Percentiles rank a stretch among this genome's conserved stretches.
Evolutionary conservation across 1,284 basidiomycete species (phyloP).

Genomic region (Fomitopsis palustris): DNA sequence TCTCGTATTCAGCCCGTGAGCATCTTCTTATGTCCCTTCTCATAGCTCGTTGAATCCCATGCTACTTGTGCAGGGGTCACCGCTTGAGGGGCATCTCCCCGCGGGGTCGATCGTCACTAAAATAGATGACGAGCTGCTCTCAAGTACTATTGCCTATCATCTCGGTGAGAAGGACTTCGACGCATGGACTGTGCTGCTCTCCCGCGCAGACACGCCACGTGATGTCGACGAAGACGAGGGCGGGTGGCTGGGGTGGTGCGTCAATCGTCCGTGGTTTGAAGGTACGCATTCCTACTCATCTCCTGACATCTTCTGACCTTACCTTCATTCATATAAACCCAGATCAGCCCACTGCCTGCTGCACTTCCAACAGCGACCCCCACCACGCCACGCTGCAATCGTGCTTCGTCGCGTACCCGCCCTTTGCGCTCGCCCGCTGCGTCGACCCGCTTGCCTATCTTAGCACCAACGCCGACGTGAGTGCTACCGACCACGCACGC

Average conservation of each 20-base stretch:
- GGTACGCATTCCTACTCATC: slow-evolving; percentile 21
- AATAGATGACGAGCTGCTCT: slow-evolving; percentile 53
- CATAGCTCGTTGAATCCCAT: slow-evolving; percentile 9
- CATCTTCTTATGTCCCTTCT: slow-evolving; percentile 4
- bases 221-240: slow-evolving; percentile 9
- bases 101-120: slow-evolving; percentile 50
- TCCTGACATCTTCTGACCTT: background rate
- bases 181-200: slow-evolving; percentile 48
- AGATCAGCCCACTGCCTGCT: slow-evolving; percentile 21
- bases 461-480: slow-evolving; percentile 19
- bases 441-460: slow-evolving; percentile 55
- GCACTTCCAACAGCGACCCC: background rate
- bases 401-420: slow-evolving; percentile 41
- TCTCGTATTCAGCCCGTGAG: slow-evolving; percentile 45
- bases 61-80: slow-evolving; percentile 45
- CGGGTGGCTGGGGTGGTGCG: slow-evolving; percentile 75
- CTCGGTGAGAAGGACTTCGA: slow-evolving; percentile 22
- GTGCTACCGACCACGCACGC: slow-evolving; percentile 24
- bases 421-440: slow-evolving; percentile 32
- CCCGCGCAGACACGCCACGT: background rate
- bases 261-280: slow-evolving; percentile 31
- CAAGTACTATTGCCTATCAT: background rate
- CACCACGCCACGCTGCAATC: background rate
- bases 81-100: slow-evolving; percentile 47
- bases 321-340: too few species aligned